Conservation (phyloP, 2,329 filamentous ascomycete species). For the Cladophialophora chaetospira region DNA sequence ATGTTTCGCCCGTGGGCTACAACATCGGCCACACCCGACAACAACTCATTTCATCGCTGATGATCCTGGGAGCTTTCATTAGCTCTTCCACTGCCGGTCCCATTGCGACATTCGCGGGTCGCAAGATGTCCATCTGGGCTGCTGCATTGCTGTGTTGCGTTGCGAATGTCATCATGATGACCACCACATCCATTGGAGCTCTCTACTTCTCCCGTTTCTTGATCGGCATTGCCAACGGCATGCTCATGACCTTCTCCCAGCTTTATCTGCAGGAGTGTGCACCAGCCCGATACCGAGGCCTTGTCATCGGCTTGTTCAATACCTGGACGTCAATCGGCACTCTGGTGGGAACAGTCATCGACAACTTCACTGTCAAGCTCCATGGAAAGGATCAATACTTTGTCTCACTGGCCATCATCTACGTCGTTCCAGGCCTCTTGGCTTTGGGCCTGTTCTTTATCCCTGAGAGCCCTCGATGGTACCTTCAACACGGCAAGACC, state of each 20-base stretch:
- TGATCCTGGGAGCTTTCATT: conserved; percentile 51
- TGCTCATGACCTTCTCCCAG: conserved; percentile 60
- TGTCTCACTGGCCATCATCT: conserved; percentile 40
- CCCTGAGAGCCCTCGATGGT: conserved; percentile 40
- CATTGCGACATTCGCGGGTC: conserved; percentile 46
- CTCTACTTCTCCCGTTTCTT: conserved; percentile 59
- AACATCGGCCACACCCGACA: conserved; percentile 44
- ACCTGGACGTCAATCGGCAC: conserved; percentile 51
- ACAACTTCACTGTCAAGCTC: conserved; percentile 47
- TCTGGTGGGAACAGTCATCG: conserved; percentile 50
- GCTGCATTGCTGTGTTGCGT: conserved; percentile 54
- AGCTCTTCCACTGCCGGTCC: conserved; percentile 41
- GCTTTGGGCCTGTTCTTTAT: conserved; percentile 37
- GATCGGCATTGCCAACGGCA: conserved; percentile 59
- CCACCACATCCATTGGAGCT: conserved; percentile 54
- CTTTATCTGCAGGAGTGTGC: conserved; percentile 55
- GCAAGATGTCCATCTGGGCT: conserved; percentile 48
- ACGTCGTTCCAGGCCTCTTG: conserved; percentile 36
- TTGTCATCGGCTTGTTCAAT: conserved; percentile 53
- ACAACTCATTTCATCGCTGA: conserved; percentile 49
- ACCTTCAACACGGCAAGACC: conserved; percentile 35
- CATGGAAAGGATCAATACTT: conserved; percentile 42
- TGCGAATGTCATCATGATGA: conserved; percentile 62
- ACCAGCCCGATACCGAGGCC: conserved; percentile 53
- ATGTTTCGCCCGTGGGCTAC: conserved; percentile 36